A percentile compares a stretch with the other conserved stretches of the same genome.
Conservation (phyloP, 768 basidiomycete genomes). For the Xerocomellus amylosporus region DNA sequence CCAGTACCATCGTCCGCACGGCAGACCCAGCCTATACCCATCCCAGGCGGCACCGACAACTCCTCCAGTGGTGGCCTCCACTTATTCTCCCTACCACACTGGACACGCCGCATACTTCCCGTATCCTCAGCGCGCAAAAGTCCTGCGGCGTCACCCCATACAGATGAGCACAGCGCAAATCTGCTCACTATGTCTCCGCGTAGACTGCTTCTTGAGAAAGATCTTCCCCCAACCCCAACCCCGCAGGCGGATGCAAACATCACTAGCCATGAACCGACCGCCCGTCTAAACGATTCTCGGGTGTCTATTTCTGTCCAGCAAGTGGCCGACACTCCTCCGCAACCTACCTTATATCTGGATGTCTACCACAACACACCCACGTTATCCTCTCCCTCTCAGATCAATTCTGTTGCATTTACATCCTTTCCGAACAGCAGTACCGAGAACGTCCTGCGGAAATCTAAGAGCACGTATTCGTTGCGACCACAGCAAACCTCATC, state of each 20-base stretch:
- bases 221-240: constrained; percentile 47
- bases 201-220: constrained; percentile 37
- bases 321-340: constrained; percentile 37
- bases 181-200: constrained; percentile 13
- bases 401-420: constrained; percentile 49
- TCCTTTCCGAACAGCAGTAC: constrained; percentile 14
- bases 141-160: constrained; percentile 19
- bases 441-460: constrained; percentile 40
- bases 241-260: not conserved
- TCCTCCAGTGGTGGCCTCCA: constrained; percentile 41
- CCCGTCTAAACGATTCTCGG: constrained; percentile 7
- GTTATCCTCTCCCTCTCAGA: constrained; percentile 42
- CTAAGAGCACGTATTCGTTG: constrained; percentile 48
- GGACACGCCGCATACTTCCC: constrained; percentile 52
- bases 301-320: constrained; percentile 22
- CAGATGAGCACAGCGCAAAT: constrained; percentile 26
- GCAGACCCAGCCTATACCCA: constrained; percentile 43
- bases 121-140: constrained; percentile 31
- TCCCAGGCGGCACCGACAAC: constrained; percentile 38
- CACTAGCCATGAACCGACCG: not conserved
- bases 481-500: constrained; percentile 12
- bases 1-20: constrained; percentile 44
- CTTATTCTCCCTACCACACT: constrained; percentile 65
- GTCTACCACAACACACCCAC: constrained; percentile 52
- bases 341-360: constrained; percentile 57